Conservation (phyloP, 768 basidiomycete genomes). For the Trametes cinnabarina region DNA sequence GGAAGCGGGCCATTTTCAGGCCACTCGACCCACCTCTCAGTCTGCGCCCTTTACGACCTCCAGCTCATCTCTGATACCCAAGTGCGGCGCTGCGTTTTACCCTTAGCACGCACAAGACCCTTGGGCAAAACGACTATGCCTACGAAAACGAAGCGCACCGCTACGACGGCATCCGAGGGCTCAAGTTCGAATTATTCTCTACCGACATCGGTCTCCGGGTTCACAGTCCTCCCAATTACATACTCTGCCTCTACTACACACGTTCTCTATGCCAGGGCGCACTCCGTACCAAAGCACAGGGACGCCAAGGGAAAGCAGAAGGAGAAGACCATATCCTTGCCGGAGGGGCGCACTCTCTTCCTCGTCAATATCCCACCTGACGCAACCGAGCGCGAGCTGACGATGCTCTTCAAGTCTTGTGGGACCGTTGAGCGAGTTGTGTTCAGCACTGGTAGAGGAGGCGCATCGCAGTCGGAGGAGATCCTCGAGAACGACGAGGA, state of each 20-base stretch:
- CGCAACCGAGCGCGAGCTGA: constrained; percentile 77
- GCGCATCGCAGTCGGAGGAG: constrained; percentile 33
- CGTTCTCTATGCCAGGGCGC: constrained; percentile 74
- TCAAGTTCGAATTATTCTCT: constrained; percentile 8
- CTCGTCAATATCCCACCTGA: constrained; percentile 89
- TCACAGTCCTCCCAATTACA: constrained; percentile 44
- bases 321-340: constrained; percentile 25
- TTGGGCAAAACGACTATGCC: neutral
- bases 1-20: neutral
- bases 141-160: neutral
- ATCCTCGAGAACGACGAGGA: constrained; percentile 26
- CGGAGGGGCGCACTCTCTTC: constrained; percentile 75
- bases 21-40: neutral
- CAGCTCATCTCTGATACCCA: neutral
- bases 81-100: no score
- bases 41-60: neutral
- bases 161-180: neutral
- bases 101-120: neutral
- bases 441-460: constrained; percentile 42
- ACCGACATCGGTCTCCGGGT: constrained; percentile 39
- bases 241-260: constrained; percentile 52
- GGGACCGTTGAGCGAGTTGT: constrained; percentile 77
- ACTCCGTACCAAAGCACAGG: constrained; percentile 49
- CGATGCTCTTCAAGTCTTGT: constrained; percentile 69
- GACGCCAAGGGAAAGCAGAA: constrained; percentile 23